These are phyloP conservation scores for Aspergillus sclerotioniger DNA, from an alignment of 495 filamentous ascomycete genomes.

Conservation along the genomic window DNA sequence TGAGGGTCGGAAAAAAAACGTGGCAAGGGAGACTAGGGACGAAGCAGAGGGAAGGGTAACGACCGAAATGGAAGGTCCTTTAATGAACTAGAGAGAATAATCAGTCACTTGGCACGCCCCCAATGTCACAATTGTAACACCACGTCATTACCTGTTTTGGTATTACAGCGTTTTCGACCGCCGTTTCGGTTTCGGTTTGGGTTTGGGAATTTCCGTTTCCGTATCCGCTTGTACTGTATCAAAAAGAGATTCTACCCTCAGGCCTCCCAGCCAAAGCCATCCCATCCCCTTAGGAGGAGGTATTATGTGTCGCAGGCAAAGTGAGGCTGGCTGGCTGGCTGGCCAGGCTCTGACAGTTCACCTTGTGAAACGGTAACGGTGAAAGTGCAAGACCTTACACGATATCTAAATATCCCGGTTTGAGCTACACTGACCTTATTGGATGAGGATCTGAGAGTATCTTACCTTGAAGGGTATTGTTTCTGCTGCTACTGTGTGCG, in stretches of 20 bases:
- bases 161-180: conserved; percentile 13
- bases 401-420: background rate
- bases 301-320: conserved; percentile 7
- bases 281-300: conserved; percentile 1
- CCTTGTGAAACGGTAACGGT: conserved; percentile 11
- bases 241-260: conserved; percentile 10
- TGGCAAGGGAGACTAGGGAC: conserved; percentile 28
- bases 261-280: background rate
- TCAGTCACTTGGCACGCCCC: background rate
- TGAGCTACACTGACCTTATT: background rate
- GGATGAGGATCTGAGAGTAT: background rate
- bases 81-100: conserved; percentile 5
- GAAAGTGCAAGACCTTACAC: conserved; percentile 4
- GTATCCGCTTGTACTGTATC: conserved; percentile 11
- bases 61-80: background rate
- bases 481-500: background rate
- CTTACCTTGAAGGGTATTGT: background rate
- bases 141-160: conserved; percentile 6
- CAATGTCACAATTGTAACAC: background rate
- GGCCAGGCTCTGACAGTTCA: conserved; percentile 1
- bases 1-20: conserved; percentile 44
- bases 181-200: conserved; percentile 10
- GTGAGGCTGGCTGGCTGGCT: conserved; percentile 10
- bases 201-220: background rate
- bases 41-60: too few species aligned